Evolutionary conservation across 106 monocot species (phyloP).

Genomic region (Dioscorea zingiberensis): DNA sequence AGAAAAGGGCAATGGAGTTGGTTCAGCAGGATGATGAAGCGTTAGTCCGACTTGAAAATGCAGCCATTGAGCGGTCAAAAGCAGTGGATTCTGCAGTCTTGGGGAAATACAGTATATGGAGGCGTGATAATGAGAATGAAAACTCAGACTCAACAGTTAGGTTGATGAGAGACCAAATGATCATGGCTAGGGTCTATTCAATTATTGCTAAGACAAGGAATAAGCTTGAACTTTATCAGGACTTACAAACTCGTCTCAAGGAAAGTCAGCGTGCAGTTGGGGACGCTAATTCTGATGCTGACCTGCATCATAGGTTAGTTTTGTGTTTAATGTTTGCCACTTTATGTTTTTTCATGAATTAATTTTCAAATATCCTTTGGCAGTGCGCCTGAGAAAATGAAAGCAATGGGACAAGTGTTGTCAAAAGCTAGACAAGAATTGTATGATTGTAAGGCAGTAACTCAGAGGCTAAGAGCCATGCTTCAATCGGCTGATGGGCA

Average conservation of each 20-base stretch:
- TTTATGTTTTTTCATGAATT: background rate
- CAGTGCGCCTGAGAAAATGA: constrained; percentile 51
- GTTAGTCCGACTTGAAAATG: constrained; percentile 57
- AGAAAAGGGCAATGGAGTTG: constrained; percentile 49
- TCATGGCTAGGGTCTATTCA: constrained; percentile 64
- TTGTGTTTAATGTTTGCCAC: constrained; percentile 1
- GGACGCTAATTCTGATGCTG: constrained; percentile 61
- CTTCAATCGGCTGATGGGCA: constrained; percentile 68
- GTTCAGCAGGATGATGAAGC: constrained; percentile 45
- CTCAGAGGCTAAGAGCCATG: constrained; percentile 58
- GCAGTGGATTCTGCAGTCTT: constrained; percentile 54
- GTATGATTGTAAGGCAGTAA: constrained; percentile 58
- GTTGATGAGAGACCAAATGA: constrained; percentile 61
- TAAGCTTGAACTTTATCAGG: constrained; percentile 57
- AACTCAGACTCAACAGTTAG: constrained; percentile 55
- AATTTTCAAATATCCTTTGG: background rate
- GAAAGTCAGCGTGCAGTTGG: constrained; percentile 63
- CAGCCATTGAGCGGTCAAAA: constrained; percentile 66
- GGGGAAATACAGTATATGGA: constrained; percentile 73
- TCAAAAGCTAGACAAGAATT: constrained; percentile 54
- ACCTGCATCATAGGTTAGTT: constrained; percentile 48
- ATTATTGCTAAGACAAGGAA: constrained; percentile 60
- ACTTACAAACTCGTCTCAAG: constrained; percentile 39
- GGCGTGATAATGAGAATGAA: constrained; percentile 58
- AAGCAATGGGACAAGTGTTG: constrained; percentile 61